A percentile compares a stretch with the other conserved stretches of the same genome.
Conservation (phyloP, 768 basidiomycete species). For the Auricularia auricula-judae region DNA sequence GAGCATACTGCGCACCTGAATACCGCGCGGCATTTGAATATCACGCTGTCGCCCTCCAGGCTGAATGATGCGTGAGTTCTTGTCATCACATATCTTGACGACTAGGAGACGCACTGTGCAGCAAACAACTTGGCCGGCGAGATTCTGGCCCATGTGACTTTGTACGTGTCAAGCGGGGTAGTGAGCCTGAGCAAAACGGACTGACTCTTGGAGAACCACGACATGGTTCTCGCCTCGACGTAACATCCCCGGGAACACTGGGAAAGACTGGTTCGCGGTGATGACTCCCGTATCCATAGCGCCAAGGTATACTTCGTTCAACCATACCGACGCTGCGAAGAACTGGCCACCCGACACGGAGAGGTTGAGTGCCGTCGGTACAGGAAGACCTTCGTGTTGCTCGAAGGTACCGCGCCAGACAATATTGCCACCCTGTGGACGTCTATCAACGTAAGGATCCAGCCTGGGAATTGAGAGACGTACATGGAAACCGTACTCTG, state of each 20-base stretch:
- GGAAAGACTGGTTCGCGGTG: neutral
- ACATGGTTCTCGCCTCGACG: neutral
- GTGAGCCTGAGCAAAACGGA: neutral
- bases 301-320: neutral
- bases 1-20: conserved; percentile 5
- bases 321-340: neutral
- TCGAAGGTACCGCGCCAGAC: neutral
- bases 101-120: neutral
- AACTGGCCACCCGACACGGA: neutral
- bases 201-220: neutral
- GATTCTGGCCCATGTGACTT: neutral
- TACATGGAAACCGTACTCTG: conserved; percentile 16
- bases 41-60: neutral
- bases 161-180: no score
- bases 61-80: neutral
- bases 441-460: neutral
- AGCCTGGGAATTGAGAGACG: neutral
- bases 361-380: neutral
- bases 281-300: neutral
- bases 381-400: neutral
- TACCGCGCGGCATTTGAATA: conserved; percentile 16
- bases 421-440: neutral
- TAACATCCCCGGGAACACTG: neutral
- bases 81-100: neutral
- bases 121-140: neutral